Base-by-base conservation (phyloP, 2,329 filamentous ascomycete genomes). In the Cadophora gregata region DNA sequence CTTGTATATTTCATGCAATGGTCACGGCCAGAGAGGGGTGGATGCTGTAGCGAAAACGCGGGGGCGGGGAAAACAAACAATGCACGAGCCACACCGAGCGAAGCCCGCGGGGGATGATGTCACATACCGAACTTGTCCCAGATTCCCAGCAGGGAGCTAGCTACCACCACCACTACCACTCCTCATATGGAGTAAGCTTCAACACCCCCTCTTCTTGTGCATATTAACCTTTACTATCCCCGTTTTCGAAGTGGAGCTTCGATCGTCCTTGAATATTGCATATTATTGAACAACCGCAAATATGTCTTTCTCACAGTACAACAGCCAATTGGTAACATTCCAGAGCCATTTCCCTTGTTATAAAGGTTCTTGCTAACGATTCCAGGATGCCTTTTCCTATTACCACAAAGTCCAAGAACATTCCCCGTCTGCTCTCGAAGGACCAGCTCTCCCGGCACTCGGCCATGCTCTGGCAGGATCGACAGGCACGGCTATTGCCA, bases 391-490 rank as follows among this genome's bases (percentile, higher is more conserved):
- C 6, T 77, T 70, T 61, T 65, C 71, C 10, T 67, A 75, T 21
- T 77, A 77, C 53, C 75, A 77, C 62, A 73, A 80, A 67, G 71
- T 75, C 16, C 78, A 80, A 53, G 80, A 82, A 45, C 14, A 68
- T 3, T 65, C 70, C 16, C 64, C 71, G 12, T 73, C 75, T 31
- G 66, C 76, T 4, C 47, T 65, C 27, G 47, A 53, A 56, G 80
- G 81, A 2, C 82, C 75, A 5, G 74, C 72, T 48, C 85, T 96
- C 4, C 90, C 92, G 59, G 92, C 93, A 38, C 81, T 97, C 9
- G 91, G 92, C 53, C 93, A 97, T 81, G 93, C 92, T 63, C 79
- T 92, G 36, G 93, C 93, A 4, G 93, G 93, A 61, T 91, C 92
- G 5, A 81, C 89, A 0, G 93, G 93, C 42, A 91, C 92, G 0